Percentiles rank a stretch among this genome's conserved stretches.
Conservation (phyloP, 2,329 filamentous ascomycete species). For the Trichophyton simii region DNA sequence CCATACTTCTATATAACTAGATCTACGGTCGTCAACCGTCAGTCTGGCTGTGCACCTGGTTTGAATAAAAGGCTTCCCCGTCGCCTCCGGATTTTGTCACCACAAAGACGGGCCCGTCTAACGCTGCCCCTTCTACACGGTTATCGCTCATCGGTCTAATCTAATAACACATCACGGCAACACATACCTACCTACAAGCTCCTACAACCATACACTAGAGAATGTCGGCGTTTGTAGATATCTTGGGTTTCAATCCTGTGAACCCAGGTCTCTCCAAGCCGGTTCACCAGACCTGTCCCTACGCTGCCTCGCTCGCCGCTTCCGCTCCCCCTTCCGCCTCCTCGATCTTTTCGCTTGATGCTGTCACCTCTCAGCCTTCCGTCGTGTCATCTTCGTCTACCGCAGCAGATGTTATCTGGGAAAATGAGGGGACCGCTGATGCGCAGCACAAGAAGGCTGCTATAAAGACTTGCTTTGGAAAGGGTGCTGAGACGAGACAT, state of each 20-base stretch:
- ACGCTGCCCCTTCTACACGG: constrained; percentile 9
- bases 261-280: constrained; percentile 25
- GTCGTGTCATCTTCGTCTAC: constrained; percentile 46
- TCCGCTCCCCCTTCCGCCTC: constrained; percentile 65
- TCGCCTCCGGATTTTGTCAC: constrained; percentile 10
- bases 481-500: constrained; percentile 26
- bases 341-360: constrained; percentile 63
- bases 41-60: constrained; percentile 9
- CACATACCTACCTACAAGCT: no score
- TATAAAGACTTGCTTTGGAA: constrained; percentile 8
- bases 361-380: constrained; percentile 52
- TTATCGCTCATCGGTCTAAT: constrained; percentile 14
- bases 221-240: constrained; percentile 32
- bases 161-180: neutral
- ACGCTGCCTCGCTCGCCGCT: constrained; percentile 58
- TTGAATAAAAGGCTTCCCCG: constrained; percentile 12
- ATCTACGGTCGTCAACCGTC: neutral
- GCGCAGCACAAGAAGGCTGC: constrained; percentile 15
- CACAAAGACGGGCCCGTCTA: constrained; percentile 12
- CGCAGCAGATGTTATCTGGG: constrained; percentile 46
- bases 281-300: constrained; percentile 33
- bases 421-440: constrained; percentile 24
- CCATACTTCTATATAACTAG: neutral
- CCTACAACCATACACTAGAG: constrained; percentile 15
- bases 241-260: constrained; percentile 30